Evolutionary conservation across 2,329 filamentous ascomycete genomes (phyloP).

Genomic region (Hymenoscyphus fructigenus): DNA sequence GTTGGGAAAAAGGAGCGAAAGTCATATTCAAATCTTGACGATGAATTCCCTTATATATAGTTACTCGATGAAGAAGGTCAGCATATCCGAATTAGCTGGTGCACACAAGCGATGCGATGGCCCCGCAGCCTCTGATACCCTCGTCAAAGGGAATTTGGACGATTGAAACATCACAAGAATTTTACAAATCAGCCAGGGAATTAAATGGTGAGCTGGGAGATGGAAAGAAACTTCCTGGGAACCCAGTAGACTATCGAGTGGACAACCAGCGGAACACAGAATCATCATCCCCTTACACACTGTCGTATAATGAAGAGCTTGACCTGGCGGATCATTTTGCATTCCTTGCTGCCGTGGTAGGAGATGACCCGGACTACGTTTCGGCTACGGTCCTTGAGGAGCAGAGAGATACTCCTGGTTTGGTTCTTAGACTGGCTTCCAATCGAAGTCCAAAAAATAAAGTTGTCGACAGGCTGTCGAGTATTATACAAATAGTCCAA

Average conservation of each 20-base stretch:
- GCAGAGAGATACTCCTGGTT: constrained; percentile 1
- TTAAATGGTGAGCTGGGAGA: not conserved
- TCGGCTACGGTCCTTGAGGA: constrained; percentile 28
- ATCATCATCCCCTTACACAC: not conserved
- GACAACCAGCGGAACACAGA: not conserved
- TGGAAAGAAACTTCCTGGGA: not conserved
- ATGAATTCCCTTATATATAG: not conserved
- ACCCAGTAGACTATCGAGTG: not conserved
- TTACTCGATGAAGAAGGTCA: not conserved
- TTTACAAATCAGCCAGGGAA: not conserved
- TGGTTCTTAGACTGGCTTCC: constrained; percentile 26
- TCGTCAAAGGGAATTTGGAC: not conserved
- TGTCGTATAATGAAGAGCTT: constrained; percentile 22
- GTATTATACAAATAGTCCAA: too few species aligned
- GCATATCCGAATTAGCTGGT: not conserved
- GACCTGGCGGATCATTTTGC: constrained; percentile 30
- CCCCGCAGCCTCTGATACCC: not conserved
- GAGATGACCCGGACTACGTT: constrained; percentile 14
- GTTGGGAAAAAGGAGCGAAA: too few species aligned
- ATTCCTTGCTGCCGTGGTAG: constrained; percentile 22
- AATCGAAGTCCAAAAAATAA: constrained; percentile 19
- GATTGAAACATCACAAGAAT: not conserved
- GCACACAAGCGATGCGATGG: not conserved
- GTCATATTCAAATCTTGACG: not conserved
- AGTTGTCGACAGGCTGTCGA: constrained; percentile 7